Percentiles rank a stretch among this genome's conserved stretches.
Evolutionary conservation across 78 protist species (phyloP).

Genomic region (Dictyostelium citrinum): DNA sequence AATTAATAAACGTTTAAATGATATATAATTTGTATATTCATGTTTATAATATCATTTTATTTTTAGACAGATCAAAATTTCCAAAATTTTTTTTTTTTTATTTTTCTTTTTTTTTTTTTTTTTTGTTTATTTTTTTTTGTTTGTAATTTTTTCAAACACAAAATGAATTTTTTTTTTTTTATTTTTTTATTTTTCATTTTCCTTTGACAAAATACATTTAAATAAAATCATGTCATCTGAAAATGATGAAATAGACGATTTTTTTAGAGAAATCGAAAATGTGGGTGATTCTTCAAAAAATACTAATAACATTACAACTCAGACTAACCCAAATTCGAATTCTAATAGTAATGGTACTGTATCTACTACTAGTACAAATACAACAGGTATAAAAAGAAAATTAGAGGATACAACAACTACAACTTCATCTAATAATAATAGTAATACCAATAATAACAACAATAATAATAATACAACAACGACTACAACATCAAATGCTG

Average conservation of each 20-base stretch:
- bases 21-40: neutral
- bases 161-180: neutral
- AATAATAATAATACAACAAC: neutral
- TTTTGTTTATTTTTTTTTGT: neutral
- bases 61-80: no score
- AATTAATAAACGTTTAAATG: neutral
- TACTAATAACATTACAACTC: neutral
- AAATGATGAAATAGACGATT: neutral
- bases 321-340: neutral
- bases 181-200: neutral
- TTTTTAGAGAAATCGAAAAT: neutral
- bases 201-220: neutral
- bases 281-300: neutral
- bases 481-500: neutral
- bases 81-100: neutral
- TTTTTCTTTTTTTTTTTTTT: neutral
- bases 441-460: neutral
- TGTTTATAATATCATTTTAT: no score
- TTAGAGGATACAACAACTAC: neutral
- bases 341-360: neutral
- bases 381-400: conserved; percentile 18
- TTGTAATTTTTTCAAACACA: no score
- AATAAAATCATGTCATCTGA: neutral
- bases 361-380: neutral
- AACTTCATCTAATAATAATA: neutral